Conservation (phyloP, 306 rosid genomes). For the Citrullus colocynthis region DNA sequence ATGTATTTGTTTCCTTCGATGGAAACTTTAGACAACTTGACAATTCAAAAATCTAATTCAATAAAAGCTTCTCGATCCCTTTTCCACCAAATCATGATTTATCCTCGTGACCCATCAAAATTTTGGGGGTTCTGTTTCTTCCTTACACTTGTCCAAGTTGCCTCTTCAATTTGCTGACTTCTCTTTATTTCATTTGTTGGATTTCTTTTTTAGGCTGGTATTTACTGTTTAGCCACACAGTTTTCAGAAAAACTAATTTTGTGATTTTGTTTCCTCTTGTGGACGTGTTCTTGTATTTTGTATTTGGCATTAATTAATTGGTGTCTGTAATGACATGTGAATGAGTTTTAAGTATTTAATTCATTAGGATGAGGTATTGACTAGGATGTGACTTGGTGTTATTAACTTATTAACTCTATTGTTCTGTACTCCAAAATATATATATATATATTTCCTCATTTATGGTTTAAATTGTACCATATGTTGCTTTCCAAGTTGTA, state of each 20-base stretch:
- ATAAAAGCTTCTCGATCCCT: neutral
- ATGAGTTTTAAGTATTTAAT: neutral
- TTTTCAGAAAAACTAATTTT: neutral
- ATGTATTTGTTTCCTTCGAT: neutral
- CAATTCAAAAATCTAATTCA: neutral
- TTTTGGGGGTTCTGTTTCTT: neutral
- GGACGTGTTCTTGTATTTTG: neutral
- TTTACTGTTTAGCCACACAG: neutral
- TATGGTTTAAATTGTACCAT: too few species aligned
- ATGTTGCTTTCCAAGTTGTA: too few species aligned
- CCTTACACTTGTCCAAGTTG: neutral
- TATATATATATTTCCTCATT: too few species aligned
- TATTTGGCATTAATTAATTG: neutral
- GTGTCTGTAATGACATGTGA: neutral
- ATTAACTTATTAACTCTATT: neutral
- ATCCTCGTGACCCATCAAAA: conserved; percentile 3
- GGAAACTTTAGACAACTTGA: neutral
- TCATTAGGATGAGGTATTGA: neutral
- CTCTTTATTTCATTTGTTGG: neutral
- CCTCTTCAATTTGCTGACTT: neutral
- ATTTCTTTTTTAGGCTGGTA: too few species aligned
- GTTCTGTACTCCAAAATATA: too few species aligned
- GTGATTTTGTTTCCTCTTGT: neutral
- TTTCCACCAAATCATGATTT: neutral
- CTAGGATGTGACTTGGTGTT: neutral